Conservation (phyloP, 2,329 filamentous ascomycete species). For the Macroventuria anomochaeta region DNA sequence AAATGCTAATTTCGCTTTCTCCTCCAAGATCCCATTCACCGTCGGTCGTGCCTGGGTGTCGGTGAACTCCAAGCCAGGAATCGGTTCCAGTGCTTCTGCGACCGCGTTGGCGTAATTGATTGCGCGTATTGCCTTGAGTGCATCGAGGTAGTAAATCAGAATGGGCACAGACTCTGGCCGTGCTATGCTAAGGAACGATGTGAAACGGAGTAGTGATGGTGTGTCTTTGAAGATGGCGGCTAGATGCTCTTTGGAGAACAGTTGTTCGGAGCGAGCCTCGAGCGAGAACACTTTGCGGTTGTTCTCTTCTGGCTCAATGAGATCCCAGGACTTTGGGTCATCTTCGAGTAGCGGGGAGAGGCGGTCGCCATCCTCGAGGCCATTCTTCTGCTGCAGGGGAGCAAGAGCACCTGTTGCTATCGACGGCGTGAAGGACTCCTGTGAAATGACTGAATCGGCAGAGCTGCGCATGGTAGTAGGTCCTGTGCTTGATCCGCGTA, state of each 20-base stretch:
- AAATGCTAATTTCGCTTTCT: constrained; percentile 70
- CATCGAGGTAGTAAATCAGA: constrained; percentile 74
- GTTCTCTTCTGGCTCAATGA: constrained; percentile 52
- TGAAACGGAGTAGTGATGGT: constrained; percentile 68
- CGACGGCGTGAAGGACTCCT: constrained; percentile 44
- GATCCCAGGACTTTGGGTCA: constrained; percentile 61
- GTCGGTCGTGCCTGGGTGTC: constrained; percentile 59
- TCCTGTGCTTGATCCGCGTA: constrained; percentile 26
- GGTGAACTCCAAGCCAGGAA: constrained; percentile 64
- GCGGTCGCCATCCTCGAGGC: constrained; percentile 50
- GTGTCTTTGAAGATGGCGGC: constrained; percentile 69
- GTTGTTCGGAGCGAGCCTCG: constrained; percentile 67
- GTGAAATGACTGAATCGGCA: constrained; percentile 46
- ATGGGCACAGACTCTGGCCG: constrained; percentile 69
- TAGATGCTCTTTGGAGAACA: constrained; percentile 72
- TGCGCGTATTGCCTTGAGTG: constrained; percentile 72
- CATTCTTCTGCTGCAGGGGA: constrained; percentile 54
- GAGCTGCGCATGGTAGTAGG: constrained; percentile 41
- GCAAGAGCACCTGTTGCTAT: constrained; percentile 43
- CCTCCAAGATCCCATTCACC: constrained; percentile 64
- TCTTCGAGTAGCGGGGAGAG: constrained; percentile 59
- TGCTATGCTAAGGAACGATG: constrained; percentile 66
- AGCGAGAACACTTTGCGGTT: constrained; percentile 57
- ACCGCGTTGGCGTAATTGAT: constrained; percentile 75
- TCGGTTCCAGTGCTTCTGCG: constrained; percentile 64